Evolutionary conservation across 768 basidiomycete genomes (phyloP).

Genomic region (Auricularia sp.): DNA sequence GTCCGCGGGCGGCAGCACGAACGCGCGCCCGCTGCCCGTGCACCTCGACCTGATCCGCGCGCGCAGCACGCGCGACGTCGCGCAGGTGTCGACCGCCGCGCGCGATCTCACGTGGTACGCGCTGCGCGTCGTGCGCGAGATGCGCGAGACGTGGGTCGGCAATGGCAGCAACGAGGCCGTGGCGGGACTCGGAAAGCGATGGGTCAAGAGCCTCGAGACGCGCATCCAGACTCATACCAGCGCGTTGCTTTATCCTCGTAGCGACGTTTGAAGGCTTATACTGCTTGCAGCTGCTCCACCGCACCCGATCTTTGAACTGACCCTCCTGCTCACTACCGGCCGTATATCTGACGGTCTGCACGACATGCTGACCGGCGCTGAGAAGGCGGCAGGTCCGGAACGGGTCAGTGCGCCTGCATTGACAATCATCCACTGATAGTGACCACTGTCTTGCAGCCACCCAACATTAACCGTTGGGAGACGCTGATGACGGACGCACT

Average conservation of each 20-base stretch:
- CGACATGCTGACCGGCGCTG: constrained; percentile 69
- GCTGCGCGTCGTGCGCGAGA: constrained; percentile 61
- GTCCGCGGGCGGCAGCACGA: constrained; percentile 15
- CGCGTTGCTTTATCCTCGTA: constrained; percentile 1
- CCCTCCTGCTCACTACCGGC: constrained; percentile 59
- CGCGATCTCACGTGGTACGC: constrained; percentile 66
- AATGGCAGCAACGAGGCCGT: constrained; percentile 37
- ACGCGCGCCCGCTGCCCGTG: constrained; percentile 25
- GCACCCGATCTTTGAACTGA: constrained; percentile 61
- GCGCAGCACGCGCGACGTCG: constrained; percentile 55
- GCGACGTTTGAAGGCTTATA: constrained; percentile 6
- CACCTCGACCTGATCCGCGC: constrained; percentile 48
- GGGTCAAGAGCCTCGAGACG: constrained; percentile 45
- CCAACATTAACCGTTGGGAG: constrained; percentile 55
- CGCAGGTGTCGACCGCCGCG: constrained; percentile 55
- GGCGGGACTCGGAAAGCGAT: background rate
- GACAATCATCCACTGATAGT: constrained; percentile 10
- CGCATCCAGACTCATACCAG: constrained; percentile 57
- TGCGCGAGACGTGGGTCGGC: constrained; percentile 66
- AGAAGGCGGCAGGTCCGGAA: constrained; percentile 59
- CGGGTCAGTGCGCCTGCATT: constrained; percentile 37
- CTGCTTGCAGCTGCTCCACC: constrained; percentile 43
- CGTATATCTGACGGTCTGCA: constrained; percentile 57
- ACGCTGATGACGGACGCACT: constrained; percentile 60
- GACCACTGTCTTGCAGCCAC: constrained; percentile 7